Conservation (phyloP, 495 filamentous ascomycete genomes). For the Podospora pseudocomata region DNA sequence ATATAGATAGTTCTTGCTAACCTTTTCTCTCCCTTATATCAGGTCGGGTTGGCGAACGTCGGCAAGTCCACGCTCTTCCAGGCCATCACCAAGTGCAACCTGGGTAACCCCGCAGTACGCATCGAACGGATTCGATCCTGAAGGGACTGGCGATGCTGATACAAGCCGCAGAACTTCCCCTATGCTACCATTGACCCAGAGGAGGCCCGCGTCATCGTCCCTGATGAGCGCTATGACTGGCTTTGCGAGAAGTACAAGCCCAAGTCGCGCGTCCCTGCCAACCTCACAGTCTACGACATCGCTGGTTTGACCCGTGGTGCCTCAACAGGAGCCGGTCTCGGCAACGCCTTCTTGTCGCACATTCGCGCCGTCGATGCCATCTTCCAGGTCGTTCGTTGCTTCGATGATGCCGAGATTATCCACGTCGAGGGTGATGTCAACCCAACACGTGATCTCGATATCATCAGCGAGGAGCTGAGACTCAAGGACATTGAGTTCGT, state of each 20-base stretch:
- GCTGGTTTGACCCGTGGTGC: slow-evolving; percentile 94
- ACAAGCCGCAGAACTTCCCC: slow-evolving; percentile 74
- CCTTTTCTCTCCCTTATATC: slow-evolving; percentile 26
- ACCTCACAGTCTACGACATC: slow-evolving; percentile 98
- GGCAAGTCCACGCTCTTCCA: slow-evolving; percentile 99
- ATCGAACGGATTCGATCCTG: slow-evolving; percentile 16
- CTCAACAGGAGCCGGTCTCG: slow-evolving; percentile 94
- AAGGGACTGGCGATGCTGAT: slow-evolving; percentile 27
- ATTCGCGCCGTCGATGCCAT: slow-evolving; percentile 99
- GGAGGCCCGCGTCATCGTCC: slow-evolving; percentile 96
- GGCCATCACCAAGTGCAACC: slow-evolving; percentile 94
- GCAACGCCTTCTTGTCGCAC: slow-evolving; percentile 97
- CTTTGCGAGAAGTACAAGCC: slow-evolving; percentile 93
- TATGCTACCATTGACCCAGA: slow-evolving; percentile 99
- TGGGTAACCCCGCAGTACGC: slow-evolving; percentile 92
- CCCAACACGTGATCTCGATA: slow-evolving; percentile 86
- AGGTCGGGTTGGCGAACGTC: slow-evolving; percentile 99
- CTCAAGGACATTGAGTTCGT: slow-evolving; percentile 99
- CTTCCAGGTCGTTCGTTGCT: slow-evolving; percentile 98
- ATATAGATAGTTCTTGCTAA: slow-evolving; percentile 18
- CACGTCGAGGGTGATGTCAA: slow-evolving; percentile 99
- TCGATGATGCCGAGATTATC: slow-evolving; percentile 99
- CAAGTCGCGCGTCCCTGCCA: slow-evolving; percentile 91
- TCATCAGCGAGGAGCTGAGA: slow-evolving; percentile 94
- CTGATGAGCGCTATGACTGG: slow-evolving; percentile 95